Evolutionary conservation across 192 early-diverging fungal species (phyloP).

Genomic region (Coemansia sp.): DNA sequence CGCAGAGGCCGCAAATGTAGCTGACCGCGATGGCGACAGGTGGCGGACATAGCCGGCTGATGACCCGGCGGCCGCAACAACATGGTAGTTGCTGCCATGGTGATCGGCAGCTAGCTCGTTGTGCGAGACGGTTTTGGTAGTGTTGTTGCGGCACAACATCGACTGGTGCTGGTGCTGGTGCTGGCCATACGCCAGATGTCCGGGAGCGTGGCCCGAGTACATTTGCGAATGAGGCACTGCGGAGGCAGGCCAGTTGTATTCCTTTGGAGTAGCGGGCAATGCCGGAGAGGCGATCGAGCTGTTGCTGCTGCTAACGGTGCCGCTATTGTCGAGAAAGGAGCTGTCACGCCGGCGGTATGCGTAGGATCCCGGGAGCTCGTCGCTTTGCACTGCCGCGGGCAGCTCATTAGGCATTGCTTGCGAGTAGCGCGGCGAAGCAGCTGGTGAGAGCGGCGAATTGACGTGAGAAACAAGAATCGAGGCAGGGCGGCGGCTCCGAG

Average conservation of each 20-base stretch:
- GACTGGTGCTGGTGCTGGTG: too few relatives aligned
- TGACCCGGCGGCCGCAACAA: neutral
- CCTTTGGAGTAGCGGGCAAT: conserved; percentile 3
- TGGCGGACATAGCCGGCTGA: conserved; percentile 8
- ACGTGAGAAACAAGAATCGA: neutral
- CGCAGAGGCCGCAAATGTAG: conserved; percentile 7
- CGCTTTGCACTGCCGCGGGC: neutral
- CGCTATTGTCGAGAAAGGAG: conserved; percentile 3
- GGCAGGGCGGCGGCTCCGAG: conserved; percentile 5
- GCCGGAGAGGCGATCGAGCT: conserved; percentile 27
- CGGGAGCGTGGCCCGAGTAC: neutral
- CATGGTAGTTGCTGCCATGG: neutral
- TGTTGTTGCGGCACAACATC: conserved; percentile 30
- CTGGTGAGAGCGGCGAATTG: neutral
- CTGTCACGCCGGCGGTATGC: conserved; percentile 22
- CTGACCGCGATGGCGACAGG: conserved; percentile 19
- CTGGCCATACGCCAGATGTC: neutral
- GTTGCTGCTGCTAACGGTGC: conserved; percentile 33
- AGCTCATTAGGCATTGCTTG: neutral
- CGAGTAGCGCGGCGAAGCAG: conserved; percentile 1
- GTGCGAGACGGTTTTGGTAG: conserved; percentile 41
- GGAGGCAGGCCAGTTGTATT: neutral
- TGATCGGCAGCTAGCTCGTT: conserved; percentile 28
- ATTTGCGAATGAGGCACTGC: neutral
- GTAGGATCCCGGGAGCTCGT: conserved; percentile 16